phyloP scores from a whole-genome alignment of 2,329 filamentous ascomycete species.

The Talaromyces islandicus region DNA sequence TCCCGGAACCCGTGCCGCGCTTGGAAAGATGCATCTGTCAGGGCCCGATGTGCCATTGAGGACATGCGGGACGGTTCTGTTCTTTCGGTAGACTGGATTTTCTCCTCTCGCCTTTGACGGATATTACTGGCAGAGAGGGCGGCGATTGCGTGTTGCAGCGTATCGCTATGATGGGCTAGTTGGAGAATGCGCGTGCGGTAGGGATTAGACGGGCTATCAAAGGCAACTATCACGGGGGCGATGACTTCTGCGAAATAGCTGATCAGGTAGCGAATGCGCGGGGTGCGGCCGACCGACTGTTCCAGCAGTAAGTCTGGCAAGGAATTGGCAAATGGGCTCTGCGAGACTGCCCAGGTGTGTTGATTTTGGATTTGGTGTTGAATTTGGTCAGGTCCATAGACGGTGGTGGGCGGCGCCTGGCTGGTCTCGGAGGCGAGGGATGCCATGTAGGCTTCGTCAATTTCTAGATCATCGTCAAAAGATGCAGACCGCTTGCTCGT shows the following conservation, averaged over 20 bases:
- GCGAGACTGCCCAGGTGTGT: conserved; percentile 1
- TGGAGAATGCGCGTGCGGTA: conserved; percentile 77
- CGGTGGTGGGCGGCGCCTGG: background rate
- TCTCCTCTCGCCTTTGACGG: conserved; percentile 64
- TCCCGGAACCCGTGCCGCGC: conserved; percentile 35
- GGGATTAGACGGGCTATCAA: conserved; percentile 79
- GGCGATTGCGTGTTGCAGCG: conserved; percentile 87
- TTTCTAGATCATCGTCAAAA: conserved; percentile 1
- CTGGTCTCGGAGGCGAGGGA: conserved; percentile 3
- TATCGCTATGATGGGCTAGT: conserved; percentile 69
- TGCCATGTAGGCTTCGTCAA: background rate
- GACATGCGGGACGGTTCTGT: conserved; percentile 45
- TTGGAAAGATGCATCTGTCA: conserved; percentile 33
- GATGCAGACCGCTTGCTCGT: conserved; percentile 4
- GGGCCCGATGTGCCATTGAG: conserved; percentile 39
- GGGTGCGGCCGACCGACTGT: conserved; percentile 56
- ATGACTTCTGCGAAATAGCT: conserved; percentile 92
- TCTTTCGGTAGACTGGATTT: conserved; percentile 49
- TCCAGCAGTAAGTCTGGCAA: conserved; percentile 31
- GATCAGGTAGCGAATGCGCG: conserved; percentile 80
- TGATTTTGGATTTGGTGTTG: background rate
- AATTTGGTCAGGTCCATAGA: background rate
- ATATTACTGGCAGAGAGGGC: conserved; percentile 84
- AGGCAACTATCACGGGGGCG: conserved; percentile 84
- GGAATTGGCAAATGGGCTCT: conserved; percentile 15